Conservation (phyloP, 257 asterid genomes). For the Fraxinus pennsylvanica region DNA sequence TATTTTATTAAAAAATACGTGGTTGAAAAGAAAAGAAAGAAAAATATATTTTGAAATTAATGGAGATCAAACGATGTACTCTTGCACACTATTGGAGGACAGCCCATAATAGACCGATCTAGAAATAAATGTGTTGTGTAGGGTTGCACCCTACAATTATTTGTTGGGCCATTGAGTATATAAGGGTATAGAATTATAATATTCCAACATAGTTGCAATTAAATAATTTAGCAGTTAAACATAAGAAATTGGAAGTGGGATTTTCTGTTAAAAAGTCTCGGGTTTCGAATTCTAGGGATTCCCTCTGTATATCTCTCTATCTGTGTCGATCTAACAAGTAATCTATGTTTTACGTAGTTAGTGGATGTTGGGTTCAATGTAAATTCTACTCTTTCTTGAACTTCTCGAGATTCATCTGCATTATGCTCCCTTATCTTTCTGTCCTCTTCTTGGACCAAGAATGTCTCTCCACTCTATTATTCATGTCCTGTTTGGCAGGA, state of each 20-base stretch:
- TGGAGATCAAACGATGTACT: neutral
- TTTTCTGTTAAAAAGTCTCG: conserved; percentile 55
- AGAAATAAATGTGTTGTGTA: neutral
- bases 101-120: conserved; percentile 23
- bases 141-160: neutral
- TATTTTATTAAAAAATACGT: too few relatives aligned
- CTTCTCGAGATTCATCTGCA: conserved; percentile 59
- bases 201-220: conserved; percentile 19
- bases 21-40: too few relatives aligned
- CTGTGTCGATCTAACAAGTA: conserved; percentile 19
- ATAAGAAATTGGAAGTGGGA: conserved; percentile 57
- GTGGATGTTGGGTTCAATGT: conserved; percentile 42
- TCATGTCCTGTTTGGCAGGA: too few relatives aligned
- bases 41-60: too few relatives aligned
- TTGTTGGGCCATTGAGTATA: neutral
- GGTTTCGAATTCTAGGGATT: conserved; percentile 64
- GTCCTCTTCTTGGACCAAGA: conserved; percentile 46
- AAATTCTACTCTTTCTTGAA: conserved; percentile 48
- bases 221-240: conserved; percentile 18
- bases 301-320: conserved; percentile 37
- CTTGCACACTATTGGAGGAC: conserved; percentile 37
- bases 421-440: conserved; percentile 46
- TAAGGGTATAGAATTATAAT: neutral
- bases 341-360: conserved; percentile 14
- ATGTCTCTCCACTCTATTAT: conserved; percentile 25